Percentiles rank a stretch among this genome's conserved stretches.
phyloP scores from a whole-genome alignment of 2,329 filamentous ascomycete genomes.

The Alternaria atra region DNA sequence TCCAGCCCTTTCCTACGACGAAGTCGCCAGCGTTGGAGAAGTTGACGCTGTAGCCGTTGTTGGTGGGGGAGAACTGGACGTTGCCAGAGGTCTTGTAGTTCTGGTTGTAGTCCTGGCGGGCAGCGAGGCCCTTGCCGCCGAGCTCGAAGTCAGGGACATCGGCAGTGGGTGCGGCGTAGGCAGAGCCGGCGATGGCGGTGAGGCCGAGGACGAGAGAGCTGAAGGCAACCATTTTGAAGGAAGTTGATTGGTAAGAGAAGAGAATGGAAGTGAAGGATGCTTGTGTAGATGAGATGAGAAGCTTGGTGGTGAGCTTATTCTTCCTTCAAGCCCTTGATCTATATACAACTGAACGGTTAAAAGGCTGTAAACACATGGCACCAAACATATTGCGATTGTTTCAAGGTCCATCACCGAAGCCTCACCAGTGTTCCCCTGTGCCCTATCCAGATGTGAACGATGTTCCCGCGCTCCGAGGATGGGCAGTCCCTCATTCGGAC shows the following conservation, averaged over 20 bases:
- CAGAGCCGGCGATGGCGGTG: slow-evolving; percentile 27
- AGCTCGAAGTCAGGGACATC: slow-evolving; percentile 44
- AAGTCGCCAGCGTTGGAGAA: slow-evolving; percentile 44
- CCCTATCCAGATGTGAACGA: not conserved
- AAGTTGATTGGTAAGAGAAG: slow-evolving; percentile 1
- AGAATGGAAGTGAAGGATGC: slow-evolving; percentile 9
- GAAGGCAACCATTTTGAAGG: slow-evolving; percentile 38
- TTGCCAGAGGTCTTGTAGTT: slow-evolving; percentile 47
- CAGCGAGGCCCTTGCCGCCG: slow-evolving; percentile 21
- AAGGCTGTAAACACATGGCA: slow-evolving; percentile 3
- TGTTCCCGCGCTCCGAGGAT: not conserved
- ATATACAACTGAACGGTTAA: slow-evolving; percentile 14
- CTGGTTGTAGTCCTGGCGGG: slow-evolving; percentile 46
- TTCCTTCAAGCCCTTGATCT: slow-evolving; percentile 7
- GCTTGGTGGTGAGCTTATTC: slow-evolving; percentile 8
- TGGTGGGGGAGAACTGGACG: slow-evolving; percentile 38
- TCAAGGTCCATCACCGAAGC: slow-evolving; percentile 4
- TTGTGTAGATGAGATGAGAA: not conserved
- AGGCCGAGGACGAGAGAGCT: slow-evolving; percentile 32
- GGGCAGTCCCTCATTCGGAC: not conserved
- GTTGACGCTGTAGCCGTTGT: slow-evolving; percentile 39
- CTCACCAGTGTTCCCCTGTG: not conserved
- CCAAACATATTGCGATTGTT: slow-evolving; percentile 16
- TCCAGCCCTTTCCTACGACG: slow-evolving; percentile 47
- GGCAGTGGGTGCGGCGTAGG: slow-evolving; percentile 35